These are phyloP conservation scores for Colletotrichum karsti DNA, from an alignment of 2,329 filamentous ascomycete species.

Conservation along the genomic window DNA sequence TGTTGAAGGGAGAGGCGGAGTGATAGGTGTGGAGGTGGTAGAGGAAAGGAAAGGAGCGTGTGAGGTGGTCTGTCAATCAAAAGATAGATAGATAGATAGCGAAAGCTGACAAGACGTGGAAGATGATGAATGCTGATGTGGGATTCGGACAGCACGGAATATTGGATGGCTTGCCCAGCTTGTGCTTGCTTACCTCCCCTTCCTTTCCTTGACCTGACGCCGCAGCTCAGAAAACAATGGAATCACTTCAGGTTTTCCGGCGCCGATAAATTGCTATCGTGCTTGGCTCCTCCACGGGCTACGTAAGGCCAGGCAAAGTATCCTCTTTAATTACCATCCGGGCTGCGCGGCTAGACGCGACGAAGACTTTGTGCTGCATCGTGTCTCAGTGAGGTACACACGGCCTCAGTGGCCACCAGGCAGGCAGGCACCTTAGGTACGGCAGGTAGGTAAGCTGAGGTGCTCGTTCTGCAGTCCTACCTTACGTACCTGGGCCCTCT, in stretches of 20 bases:
- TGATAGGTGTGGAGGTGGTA: not conserved
- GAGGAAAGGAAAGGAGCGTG: not conserved
- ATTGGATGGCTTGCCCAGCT: not conserved
- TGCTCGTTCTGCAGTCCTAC: not conserved
- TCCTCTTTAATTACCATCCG: not conserved
- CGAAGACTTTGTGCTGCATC: not conserved
- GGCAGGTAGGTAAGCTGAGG: not conserved
- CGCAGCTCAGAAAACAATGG: not conserved
- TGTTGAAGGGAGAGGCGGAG: not conserved
- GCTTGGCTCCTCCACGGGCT: constrained; percentile 17
- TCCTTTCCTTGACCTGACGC: not conserved
- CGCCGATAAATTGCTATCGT: constrained; percentile 5
- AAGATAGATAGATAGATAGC: not conserved
- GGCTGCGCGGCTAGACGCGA: not conserved
- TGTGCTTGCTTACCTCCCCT: not conserved
- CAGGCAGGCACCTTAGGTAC: not conserved
- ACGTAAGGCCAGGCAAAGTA: not conserved
- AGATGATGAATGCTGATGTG: constrained; percentile 26
- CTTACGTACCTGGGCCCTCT: constrained; percentile 11
- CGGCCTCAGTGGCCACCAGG: not conserved
- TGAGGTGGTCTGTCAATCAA: not conserved
- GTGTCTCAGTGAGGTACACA: no score
- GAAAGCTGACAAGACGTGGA: not conserved
- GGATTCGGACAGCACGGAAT: constrained; percentile 11
- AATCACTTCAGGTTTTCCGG: not conserved